These are phyloP conservation scores for Pleomassaria siparia DNA, from an alignment of 2,329 filamentous ascomycete species.

Conservation along the genomic window DNA sequence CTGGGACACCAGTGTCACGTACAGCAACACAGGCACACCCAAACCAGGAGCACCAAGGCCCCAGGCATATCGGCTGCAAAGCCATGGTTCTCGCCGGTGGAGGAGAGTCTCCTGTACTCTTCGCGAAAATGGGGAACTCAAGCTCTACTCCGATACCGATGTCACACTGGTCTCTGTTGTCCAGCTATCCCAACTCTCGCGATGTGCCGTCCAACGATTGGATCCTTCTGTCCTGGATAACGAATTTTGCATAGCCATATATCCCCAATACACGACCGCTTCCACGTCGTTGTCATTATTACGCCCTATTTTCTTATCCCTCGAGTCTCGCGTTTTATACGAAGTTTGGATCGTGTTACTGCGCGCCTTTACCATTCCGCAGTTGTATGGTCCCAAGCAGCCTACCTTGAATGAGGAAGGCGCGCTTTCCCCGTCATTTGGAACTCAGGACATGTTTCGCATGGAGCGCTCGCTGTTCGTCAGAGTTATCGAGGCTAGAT, in stretches of 20 bases:
- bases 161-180: constrained; percentile 78
- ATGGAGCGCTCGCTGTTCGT: constrained; percentile 64
- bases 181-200: constrained; percentile 83
- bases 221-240: constrained; percentile 89
- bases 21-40: constrained; percentile 48
- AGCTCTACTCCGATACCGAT: constrained; percentile 84
- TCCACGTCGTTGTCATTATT: constrained; percentile 74
- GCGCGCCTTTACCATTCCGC: constrained; percentile 86
- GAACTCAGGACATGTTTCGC: constrained; percentile 63
- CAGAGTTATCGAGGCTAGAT: constrained; percentile 63
- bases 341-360: constrained; percentile 97
- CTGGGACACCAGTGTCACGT: constrained; percentile 65
- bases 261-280: constrained; percentile 83
- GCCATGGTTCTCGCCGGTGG: constrained; percentile 69
- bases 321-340: constrained; percentile 86
- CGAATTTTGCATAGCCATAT: constrained; percentile 92
- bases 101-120: constrained; percentile 87
- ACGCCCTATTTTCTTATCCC: constrained; percentile 83
- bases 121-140: constrained; percentile 92
- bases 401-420: constrained; percentile 45
- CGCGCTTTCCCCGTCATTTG: constrained; percentile 36
- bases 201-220: constrained; percentile 86
- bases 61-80: constrained; percentile 58
- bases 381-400: constrained; percentile 74
- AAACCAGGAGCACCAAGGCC: constrained; percentile 44